Percentiles rank a stretch among this genome's conserved stretches.
These are phyloP conservation scores for Beauveria varroae DNA, from an alignment of 2,329 filamentous ascomycete species.

Conservation along the genomic window DNA sequence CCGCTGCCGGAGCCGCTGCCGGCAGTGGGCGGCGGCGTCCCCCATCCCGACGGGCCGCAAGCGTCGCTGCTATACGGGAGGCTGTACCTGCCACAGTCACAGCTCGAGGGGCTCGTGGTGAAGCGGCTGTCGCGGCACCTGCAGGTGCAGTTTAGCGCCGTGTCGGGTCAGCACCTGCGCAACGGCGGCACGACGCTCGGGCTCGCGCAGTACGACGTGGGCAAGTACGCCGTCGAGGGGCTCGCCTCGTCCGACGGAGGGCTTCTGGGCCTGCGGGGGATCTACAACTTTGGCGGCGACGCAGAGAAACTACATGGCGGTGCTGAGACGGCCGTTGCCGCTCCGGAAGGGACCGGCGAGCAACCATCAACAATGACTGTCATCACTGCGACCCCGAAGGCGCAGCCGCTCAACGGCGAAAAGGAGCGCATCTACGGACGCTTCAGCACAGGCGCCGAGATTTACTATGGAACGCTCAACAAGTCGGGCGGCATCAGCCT, in stretches of 20 bases:
- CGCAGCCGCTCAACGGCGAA: conserved; percentile 21
- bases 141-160: conserved; percentile 72
- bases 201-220: conserved; percentile 72
- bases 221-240: conserved; percentile 82
- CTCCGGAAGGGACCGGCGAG: background rate
- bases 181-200: conserved; percentile 72
- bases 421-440: conserved; percentile 65
- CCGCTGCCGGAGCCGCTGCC: background rate
- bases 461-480: conserved; percentile 93
- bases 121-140: conserved; percentile 69
- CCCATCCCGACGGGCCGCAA: conserved; percentile 16
- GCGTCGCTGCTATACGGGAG: conserved; percentile 67
- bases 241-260: conserved; percentile 90
- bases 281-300: conserved; percentile 91
- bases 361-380: background rate
- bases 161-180: conserved; percentile 62
- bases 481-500: conserved; percentile 89
- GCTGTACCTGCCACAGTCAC: conserved; percentile 75
- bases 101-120: conserved; percentile 79
- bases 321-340: background rate
- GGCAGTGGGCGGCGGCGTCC: background rate
- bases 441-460: conserved; percentile 83
- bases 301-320: conserved; percentile 26
- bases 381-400: background rate
- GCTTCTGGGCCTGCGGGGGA: conserved; percentile 74